phyloP scores from a whole-genome alignment of 2,329 filamentous ascomycete genomes.

The Alternaria brassicicola region DNA sequence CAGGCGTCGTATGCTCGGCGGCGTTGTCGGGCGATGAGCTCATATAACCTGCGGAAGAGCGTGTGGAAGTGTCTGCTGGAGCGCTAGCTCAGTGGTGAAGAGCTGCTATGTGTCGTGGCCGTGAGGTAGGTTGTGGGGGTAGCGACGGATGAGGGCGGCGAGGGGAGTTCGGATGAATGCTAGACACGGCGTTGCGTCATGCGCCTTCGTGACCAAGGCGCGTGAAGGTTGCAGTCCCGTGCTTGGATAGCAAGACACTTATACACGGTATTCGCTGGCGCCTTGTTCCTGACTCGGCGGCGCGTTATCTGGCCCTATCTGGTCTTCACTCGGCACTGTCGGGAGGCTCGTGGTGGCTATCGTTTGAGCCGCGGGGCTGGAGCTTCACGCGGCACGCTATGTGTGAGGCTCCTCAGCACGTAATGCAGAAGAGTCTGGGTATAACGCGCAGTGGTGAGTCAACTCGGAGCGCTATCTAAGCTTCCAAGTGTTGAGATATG shows the following conservation, averaged over 20 bases:
- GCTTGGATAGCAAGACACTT: slow-evolving; percentile 18
- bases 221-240: slow-evolving; percentile 28
- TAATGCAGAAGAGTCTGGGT: slow-evolving; percentile 15
- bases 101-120: slow-evolving; percentile 3
- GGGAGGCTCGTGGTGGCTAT: slow-evolving; percentile 14
- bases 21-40: slow-evolving; percentile 46
- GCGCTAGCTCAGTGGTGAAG: slow-evolving; percentile 14
- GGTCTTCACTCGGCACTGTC: slow-evolving; percentile 12
- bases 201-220: slow-evolving; percentile 24
- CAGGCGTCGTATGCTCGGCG: slow-evolving; percentile 38
- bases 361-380: slow-evolving; percentile 11
- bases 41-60: slow-evolving; percentile 43
- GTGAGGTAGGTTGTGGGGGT: slow-evolving; percentile 6
- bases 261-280: slow-evolving; percentile 11
- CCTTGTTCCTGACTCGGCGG: slow-evolving; percentile 21
- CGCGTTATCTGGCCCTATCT: slow-evolving; percentile 16
- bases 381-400: slow-evolving; percentile 15
- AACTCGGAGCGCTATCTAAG: slow-evolving; percentile 8
- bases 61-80: slow-evolving; percentile 13
- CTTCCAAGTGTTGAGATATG: slow-evolving; percentile 25
- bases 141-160: slow-evolving; percentile 26
- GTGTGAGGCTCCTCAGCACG: slow-evolving; percentile 25
- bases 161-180: slow-evolving; percentile 21
- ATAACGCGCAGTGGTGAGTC: background rate
- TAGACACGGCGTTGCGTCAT: slow-evolving; percentile 38